Percentiles rank a stretch among this genome's conserved stretches.
Evolutionary conservation across 1,139 yeast genomes (phyloP).

Genomic region (Sugiyamaella japonica): DNA sequence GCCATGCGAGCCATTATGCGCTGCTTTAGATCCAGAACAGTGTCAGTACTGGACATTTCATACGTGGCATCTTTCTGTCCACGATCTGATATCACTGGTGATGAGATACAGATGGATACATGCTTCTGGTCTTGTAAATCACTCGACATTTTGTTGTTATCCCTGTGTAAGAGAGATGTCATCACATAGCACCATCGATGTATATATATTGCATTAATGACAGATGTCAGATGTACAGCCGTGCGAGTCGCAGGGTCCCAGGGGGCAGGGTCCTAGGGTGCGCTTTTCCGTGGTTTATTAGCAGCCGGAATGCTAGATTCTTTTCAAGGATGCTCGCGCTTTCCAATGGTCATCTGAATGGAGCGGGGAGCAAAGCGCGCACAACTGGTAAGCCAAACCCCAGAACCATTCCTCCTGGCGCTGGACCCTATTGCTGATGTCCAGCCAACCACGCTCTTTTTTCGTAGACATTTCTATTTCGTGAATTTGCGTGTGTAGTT

Average conservation of each 20-base stretch:
- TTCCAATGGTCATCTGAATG: too few relatives aligned
- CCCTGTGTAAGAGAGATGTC: background rate
- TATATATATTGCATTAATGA: background rate
- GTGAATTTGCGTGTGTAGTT: too few relatives aligned
- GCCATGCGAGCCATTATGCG: constrained; percentile 11
- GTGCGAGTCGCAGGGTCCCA: background rate
- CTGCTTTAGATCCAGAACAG: constrained; percentile 17
- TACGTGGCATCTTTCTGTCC: constrained; percentile 4
- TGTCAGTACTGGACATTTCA: constrained; percentile 4
- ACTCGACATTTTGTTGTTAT: background rate
- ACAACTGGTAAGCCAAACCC: too few relatives aligned
- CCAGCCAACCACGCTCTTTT: too few relatives aligned
- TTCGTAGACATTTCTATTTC: too few relatives aligned
- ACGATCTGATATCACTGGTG: constrained; percentile 10
- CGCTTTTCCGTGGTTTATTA: too few relatives aligned
- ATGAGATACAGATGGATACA: constrained; percentile 7
- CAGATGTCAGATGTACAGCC: background rate
- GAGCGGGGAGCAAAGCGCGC: too few relatives aligned
- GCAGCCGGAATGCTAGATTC: too few relatives aligned
- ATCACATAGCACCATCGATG: background rate
- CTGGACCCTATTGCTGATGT: too few relatives aligned
- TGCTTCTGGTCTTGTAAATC: background rate
- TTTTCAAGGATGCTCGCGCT: too few relatives aligned
- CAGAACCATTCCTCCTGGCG: too few relatives aligned
- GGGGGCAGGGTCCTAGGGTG: too few relatives aligned